Evolutionary conservation across 225 moss, liverwort and hornwort species (phyloP).

Genomic region (Pseudisothecium myosuroides): DNA sequence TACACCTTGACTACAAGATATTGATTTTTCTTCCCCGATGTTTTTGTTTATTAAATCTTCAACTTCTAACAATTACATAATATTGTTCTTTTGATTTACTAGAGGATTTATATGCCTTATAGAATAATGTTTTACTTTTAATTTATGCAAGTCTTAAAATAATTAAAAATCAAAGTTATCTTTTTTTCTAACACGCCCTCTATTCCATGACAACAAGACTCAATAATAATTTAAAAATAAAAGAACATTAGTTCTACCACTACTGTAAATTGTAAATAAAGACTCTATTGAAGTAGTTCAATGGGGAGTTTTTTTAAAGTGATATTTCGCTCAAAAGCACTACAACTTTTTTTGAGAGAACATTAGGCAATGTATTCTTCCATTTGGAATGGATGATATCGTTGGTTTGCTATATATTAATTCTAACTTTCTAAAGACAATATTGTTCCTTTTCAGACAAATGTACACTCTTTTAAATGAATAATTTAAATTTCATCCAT

Average conservation of each 20-base stretch:
- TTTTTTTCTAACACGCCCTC: background rate
- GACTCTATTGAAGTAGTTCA: background rate
- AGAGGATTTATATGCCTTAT: background rate
- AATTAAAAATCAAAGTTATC: background rate
- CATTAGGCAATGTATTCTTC: background rate
- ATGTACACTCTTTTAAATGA: background rate
- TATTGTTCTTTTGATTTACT: background rate
- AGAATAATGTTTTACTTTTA: background rate
- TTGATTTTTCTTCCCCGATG: background rate
- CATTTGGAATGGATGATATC: background rate
- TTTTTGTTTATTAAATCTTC: background rate
- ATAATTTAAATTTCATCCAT: background rate
- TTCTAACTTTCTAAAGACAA: background rate
- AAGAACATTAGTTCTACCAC: background rate
- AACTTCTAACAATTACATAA: background rate
- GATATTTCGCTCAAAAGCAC: background rate
- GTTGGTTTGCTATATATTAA: background rate
- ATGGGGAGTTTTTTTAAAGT: background rate
- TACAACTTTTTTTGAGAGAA: background rate
- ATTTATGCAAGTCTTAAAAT: background rate
- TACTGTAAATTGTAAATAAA: background rate
- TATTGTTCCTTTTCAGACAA: fast-evolving
- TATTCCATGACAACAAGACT: background rate
- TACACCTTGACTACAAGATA: background rate
- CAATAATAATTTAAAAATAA: background rate